A percentile compares a stretch with the other conserved stretches of the same genome.
Conservation (phyloP, 2,329 filamentous ascomycete genomes). For the Decorospora gaudefroyi region DNA sequence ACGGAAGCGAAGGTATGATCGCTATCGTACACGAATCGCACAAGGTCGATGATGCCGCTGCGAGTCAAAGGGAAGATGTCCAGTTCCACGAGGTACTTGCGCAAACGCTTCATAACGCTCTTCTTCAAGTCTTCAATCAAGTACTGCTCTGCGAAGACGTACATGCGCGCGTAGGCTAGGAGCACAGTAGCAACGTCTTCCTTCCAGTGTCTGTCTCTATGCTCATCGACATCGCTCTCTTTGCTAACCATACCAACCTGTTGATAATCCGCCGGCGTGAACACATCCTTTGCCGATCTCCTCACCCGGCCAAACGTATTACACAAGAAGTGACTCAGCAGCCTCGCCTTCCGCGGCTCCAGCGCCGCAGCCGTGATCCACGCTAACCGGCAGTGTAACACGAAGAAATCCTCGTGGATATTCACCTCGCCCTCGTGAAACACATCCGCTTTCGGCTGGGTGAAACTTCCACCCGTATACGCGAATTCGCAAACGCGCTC, state of each 20-base stretch:
- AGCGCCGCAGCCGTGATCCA: too few relatives aligned
- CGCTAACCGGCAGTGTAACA: too few relatives aligned
- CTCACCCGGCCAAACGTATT: too few relatives aligned
- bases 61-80: neutral
- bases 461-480: neutral
- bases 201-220: neutral
- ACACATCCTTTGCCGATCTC: too few relatives aligned
- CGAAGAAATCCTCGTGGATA: too few relatives aligned
- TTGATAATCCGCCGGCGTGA: too few relatives aligned
- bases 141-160: constrained; percentile 1
- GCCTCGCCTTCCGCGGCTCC: too few relatives aligned
- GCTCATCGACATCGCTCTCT: too few relatives aligned
- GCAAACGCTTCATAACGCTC: neutral
- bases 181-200: neutral
- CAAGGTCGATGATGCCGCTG: neutral
- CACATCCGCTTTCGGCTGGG: neutral
- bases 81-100: neutral
- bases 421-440: neutral
- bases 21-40: neutral
- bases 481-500: neutral
- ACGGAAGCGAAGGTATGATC: neutral
- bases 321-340: too few relatives aligned
- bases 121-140: neutral
- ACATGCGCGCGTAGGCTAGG: neutral
- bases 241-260: neutral